Conservation (phyloP, 2,329 filamentous ascomycete species). For the Apiospora rasikravindrae region DNA sequence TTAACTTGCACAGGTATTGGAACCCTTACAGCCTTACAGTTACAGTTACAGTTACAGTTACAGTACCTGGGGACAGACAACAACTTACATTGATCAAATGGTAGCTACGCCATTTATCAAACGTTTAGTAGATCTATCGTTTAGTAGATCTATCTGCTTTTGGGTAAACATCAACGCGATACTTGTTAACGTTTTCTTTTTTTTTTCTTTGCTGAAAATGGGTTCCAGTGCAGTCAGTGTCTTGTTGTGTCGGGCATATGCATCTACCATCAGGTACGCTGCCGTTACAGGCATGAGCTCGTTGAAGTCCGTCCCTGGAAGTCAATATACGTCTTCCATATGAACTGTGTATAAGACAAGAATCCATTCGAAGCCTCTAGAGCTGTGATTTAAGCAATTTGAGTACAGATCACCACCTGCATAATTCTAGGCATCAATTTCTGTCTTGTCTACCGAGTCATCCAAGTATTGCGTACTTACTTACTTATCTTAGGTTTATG, state of each 20-base stretch:
- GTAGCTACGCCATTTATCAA: no score
- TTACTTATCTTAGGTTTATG: background rate
- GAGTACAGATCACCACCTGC: background rate
- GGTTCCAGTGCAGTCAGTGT: no score
- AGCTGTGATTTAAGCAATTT: background rate
- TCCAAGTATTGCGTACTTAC: background rate
- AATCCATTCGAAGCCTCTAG: background rate
- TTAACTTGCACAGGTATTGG: background rate
- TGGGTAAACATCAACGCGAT: no score
- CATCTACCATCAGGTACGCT: no score
- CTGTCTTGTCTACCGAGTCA: background rate
- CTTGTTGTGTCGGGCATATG: no score
- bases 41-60: no score
- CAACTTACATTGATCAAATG: no score
- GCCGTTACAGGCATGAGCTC: no score
- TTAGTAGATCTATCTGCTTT: no score
- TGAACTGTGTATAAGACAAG: background rate
- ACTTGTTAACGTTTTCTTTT: no score
- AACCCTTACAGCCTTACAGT: background rate
- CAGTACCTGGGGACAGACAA: background rate
- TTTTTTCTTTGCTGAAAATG: no score
- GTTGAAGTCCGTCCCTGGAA: background rate
- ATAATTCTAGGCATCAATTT: background rate
- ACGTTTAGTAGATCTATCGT: no score
- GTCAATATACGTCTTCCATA: background rate